Evolutionary conservation across 768 basidiomycete species (phyloP).

Genomic region (Xerocomus spinulosus): DNA sequence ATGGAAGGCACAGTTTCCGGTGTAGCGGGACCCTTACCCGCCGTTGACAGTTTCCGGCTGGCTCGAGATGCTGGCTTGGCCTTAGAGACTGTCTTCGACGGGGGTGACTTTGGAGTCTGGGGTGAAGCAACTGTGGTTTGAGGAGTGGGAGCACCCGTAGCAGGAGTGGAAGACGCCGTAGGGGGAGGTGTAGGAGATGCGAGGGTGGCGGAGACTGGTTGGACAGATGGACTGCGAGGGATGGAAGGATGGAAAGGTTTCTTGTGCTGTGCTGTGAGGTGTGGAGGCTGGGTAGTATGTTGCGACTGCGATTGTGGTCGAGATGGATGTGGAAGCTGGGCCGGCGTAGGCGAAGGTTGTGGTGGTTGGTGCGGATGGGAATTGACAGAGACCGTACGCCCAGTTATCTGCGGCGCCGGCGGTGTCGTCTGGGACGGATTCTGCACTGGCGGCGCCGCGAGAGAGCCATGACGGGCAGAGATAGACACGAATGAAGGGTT

Average conservation of each 20-base stretch:
- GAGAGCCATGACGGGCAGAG: too few relatives aligned
- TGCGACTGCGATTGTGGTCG: slow-evolving; percentile 12
- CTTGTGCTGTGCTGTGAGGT: slow-evolving; percentile 13
- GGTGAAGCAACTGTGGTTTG: slow-evolving; percentile 49
- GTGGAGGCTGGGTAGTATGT: slow-evolving; percentile 4
- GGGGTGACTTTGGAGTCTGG: slow-evolving; percentile 68
- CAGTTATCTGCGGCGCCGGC: slow-evolving; percentile 24
- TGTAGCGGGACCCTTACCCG: slow-evolving; percentile 30
- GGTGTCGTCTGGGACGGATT: slow-evolving; percentile 18
- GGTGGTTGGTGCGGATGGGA: slow-evolving; percentile 15
- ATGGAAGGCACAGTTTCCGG: slow-evolving; percentile 33
- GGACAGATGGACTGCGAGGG: slow-evolving; percentile 23
- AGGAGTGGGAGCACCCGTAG: slow-evolving; percentile 39
- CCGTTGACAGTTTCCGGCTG: slow-evolving; percentile 28
- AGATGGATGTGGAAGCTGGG: slow-evolving; percentile 2
- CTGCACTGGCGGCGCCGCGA: slow-evolving; percentile 14
- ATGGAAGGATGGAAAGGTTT: slow-evolving; percentile 14
- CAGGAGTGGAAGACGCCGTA: slow-evolving; percentile 48
- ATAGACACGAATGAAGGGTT: too few relatives aligned
- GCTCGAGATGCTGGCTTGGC: slow-evolving; percentile 33
- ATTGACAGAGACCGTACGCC: slow-evolving; percentile 30
- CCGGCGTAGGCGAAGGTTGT: slow-evolving; percentile 7
- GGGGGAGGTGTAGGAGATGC: slow-evolving; percentile 44
- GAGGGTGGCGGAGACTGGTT: slow-evolving; percentile 8
- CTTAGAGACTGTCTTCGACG: slow-evolving; percentile 48